Evolutionary conservation across 106 monocot genomes (phyloP), one percentile per base, ranked within the genome.

Genomic region (Gastrodia elata): DNA sequence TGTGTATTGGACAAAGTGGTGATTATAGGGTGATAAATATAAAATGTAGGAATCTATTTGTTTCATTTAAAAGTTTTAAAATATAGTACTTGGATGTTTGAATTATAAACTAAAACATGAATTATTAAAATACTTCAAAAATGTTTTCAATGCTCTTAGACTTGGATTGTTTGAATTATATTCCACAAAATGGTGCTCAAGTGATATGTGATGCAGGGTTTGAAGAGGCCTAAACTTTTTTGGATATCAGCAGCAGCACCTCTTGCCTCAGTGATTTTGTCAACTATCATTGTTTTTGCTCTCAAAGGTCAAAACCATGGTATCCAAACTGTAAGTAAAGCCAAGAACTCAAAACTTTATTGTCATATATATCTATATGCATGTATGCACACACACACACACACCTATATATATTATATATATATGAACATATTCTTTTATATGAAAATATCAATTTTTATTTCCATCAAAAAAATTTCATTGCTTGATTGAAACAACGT

Each of bases 201-300:
- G 11, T 61, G 22, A 24, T 24, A 35, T 27, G 28, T 67, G 11
- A 18, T 83, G 61, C 89, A 94, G 94, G 84, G 91, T 77, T 25
- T 79, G 68, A 84, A 80, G 70, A 87, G 76, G 67, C 89, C 94
- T 40, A 94, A 91, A 59, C 80, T 91, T 6, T 91, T 94, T 78
- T 94, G 94, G 94, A 84, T 94, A 22, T 91, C 94, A 70, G 94
- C 94, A 82, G 91, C 87, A 38, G 89, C 94, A 25, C 94, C 94
- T 41, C 74, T 94, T 34, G 64, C 87, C 20, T 94, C 91, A 18
- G 91, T 94, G 36, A 83, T 94, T 36, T 70, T 94, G 71, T 94
- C 94, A 44, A 94, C 94, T 56, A 24, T 87, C 64, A 39, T 94
- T 30, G 81, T 79, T 25, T 89, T 85, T 55, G 68, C 59, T 37